Percentiles rank a stretch among this genome's conserved stretches.
Evolutionary conservation across 768 basidiomycete species (phyloP).

Genomic region (Boletellus ananiceps): DNA sequence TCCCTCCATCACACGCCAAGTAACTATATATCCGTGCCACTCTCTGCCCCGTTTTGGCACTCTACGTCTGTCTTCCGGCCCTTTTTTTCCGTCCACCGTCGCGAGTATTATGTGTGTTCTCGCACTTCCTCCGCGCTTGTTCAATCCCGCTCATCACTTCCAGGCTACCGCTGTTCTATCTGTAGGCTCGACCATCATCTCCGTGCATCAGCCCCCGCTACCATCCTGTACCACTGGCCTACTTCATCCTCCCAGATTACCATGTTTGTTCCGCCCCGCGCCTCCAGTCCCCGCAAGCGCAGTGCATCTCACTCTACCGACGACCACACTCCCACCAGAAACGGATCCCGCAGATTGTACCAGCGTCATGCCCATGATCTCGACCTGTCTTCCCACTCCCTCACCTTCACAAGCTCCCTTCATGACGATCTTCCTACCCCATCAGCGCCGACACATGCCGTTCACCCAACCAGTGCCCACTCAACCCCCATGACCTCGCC

Average conservation of each 20-base stretch:
- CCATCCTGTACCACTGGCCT: background rate
- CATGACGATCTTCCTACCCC: slow-evolving; percentile 11
- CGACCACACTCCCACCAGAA: slow-evolving; percentile 8
- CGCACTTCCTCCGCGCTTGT: background rate
- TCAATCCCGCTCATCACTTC: slow-evolving; percentile 2
- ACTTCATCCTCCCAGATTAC: slow-evolving; percentile 1
- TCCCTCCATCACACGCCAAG: no score
- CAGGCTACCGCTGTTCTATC: slow-evolving; percentile 17
- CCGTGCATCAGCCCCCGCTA: background rate
- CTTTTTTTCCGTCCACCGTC: background rate
- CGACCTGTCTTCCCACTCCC: slow-evolving; percentile 18
- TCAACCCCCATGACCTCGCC: slow-evolving; percentile 27
- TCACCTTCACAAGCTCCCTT: background rate
- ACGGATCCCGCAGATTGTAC: slow-evolving; percentile 9
- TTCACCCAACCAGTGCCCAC: slow-evolving; percentile 13
- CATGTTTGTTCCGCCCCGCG: slow-evolving; percentile 12
- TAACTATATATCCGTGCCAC: no score
- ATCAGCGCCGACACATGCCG: background rate
- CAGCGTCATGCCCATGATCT: slow-evolving; percentile 13
- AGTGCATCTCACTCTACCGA: slow-evolving; percentile 18
- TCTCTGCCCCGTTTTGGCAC: no score
- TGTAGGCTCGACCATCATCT: slow-evolving; percentile 12
- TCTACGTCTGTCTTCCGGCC: background rate
- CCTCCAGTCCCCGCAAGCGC: slow-evolving; percentile 6
- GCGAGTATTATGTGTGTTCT: slow-evolving; percentile 19